Base-by-base conservation (phyloP, 345 rosid species). In the Schrenkiella parvula region DNA sequence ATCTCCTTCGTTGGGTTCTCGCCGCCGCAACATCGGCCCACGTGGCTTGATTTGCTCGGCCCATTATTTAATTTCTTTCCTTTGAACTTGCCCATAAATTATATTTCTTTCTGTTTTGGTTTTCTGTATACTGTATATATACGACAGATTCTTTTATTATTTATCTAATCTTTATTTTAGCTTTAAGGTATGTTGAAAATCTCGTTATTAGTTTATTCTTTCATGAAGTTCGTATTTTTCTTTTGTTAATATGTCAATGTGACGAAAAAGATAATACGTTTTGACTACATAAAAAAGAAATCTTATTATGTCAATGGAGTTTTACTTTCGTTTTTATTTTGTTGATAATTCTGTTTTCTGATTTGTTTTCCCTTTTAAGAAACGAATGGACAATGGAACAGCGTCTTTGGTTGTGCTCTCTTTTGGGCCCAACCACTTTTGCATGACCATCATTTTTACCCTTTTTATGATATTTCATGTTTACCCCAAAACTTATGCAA, bases 1-100 rank as follows among this genome's bases (percentile, higher is more conserved):
- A 76, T 22, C 47, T 76, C 13, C 21, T 64, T 32, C 60, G 39
- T 8, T 70, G 66, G 60, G 51, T 47, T 64, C 46, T 76, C 13
- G 31, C 68, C 23, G 51, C 51, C 28, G 76, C 70, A 10, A 34
- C 77, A 2, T 43, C 48, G 9, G 47, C 55, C 28, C 54, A 31
- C 52, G 2, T 66, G 13, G 61, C 66, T 17, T 73, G 67, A 66
- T 37, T 43, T 35, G 10, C 5, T 32, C 21, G 47, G 35, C 34
- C 23, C 48, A 41, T 66, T 34, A n/a, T n/a, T 29, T 17, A 10
- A n/a, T n/a, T 43, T 15, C 28, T 18, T 26, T 59, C 3, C 3
- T 38, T 63, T 11, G 29, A 26, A 26, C 22, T 4, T 7, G 13
- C 35, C 68, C 2, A 28, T 18, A 28, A 5, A 47, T n/a, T 28